Conservation (phyloP, 2,329 filamentous ascomycete genomes). For the Colletotrichum sp. region DNA sequence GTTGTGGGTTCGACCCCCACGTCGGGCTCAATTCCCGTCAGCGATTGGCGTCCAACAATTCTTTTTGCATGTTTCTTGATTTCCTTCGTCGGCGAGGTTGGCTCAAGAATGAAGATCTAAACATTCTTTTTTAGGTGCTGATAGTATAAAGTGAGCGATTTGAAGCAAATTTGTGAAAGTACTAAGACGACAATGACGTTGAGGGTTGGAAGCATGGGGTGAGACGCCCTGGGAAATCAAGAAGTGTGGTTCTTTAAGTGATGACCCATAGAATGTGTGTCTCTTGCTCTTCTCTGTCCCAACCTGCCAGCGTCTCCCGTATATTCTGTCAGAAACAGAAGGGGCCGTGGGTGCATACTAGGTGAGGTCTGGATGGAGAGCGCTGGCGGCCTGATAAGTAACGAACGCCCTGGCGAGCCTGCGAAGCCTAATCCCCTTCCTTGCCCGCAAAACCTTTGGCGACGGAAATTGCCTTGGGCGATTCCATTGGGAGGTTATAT, state of each 20-base stretch:
- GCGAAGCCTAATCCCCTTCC: no score
- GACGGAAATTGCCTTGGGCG: no score
- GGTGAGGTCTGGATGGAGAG: neutral
- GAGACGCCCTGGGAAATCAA: neutral
- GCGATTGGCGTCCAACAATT: neutral
- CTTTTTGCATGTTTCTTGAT: neutral
- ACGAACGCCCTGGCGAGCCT: no score
- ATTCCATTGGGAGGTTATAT: no score
- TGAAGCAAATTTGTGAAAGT: neutral
- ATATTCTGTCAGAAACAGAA: fast-evolving
- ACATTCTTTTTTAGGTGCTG: neutral
- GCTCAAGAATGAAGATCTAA: no score
- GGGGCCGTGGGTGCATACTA: neutral
- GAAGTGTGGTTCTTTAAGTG: neutral
- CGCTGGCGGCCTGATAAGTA: no score
- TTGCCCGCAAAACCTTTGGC: no score
- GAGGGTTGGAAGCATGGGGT: neutral
- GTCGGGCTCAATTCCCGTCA: conserved; percentile 25
- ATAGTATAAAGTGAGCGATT: neutral
- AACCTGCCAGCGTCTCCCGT: neutral
- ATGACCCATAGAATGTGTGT: neutral
- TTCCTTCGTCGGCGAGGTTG: neutral
- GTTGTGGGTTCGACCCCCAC: conserved; percentile 27
- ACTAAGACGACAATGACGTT: neutral
- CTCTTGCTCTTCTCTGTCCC: neutral